Base-by-base conservation (phyloP, 768 basidiomycete genomes). In the Hericium alpestre region DNA sequence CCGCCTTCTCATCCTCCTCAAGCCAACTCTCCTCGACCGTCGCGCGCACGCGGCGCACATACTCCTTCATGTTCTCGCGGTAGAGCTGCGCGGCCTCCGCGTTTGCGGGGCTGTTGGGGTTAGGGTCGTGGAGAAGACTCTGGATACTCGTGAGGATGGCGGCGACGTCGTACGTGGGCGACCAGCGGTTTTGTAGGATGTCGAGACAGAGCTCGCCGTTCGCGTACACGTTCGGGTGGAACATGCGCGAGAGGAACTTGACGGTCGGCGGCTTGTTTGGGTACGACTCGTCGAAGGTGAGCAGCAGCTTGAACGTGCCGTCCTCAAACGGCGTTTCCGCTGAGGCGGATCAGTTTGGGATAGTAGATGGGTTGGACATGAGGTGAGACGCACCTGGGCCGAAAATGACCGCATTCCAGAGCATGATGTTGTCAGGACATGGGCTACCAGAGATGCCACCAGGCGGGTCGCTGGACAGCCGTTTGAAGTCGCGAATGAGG, bases 391-490 rank as follows among this genome's bases (percentile, higher is more conserved):
- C 58, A 93, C 95, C 87, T 71, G 96, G 96, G 2, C 96, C 96
- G 67, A 99, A 98, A 61, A 99, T 99, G 57, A 99, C 96, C 1
- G 96, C 96, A 66, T 99, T 99, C 96, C 96, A 99, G 15, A 97
- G 79, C 93, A 98, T 96, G 71, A 99, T 96, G 70, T 98, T 98
- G 69, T 98, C 96, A 2, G 92, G 86, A 67, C 92, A 93, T 67
- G 96, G 95, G 65, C 92, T 94, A 13, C 95, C 96, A 4, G 92
- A 94, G 63, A 99, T 93, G 6, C 96, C 96, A 54, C 89, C 86
- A 0, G 96, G 96, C 4, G 95, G 94, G 67, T 98, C 96, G 22
- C 85, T 86, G 49, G 92, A 91, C 47, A 99, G 80, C 23, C 92
- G 81, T 74, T 96, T 98, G 74, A 99, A 98, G 73, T 99, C 96